Base-by-base conservation (phyloP, 1,139 yeast species). In the Pneumocystis carinii region DNA sequence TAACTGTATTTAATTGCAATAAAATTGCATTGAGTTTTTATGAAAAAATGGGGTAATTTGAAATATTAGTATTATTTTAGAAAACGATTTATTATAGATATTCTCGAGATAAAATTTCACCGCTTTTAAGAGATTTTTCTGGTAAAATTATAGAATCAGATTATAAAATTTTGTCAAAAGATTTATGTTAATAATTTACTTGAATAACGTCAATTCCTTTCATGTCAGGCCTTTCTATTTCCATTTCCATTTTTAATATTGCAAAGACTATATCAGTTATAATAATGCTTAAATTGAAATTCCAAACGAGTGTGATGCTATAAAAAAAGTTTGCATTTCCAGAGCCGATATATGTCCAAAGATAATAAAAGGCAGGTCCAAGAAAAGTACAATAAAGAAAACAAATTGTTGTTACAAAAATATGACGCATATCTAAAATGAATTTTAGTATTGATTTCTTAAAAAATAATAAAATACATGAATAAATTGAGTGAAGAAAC, bases 291-390 rank as follows among this genome's bases (percentile, higher is more conserved):
- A 90, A 80, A 2, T 90, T 88, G 17, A 84, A 76, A 0, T 89
- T 85, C 76, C 90, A 87, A 2, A 86, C 87, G 67, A 92, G 79
- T 29, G 94, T 89, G 69, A 92, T 87, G 62, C 97, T 96, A 76
- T 90, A 92, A 76, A 90, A 92, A 77, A 92, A 92, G 75, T 92
- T 92, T 66, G 97, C 85, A 75, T 92, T 92, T 35, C 97, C 99
- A 38, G 94, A 89, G 15, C 97, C 97, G 66, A 89, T 79, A 63
- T 86, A 87, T 68, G 92, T 88, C 99, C 99, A 92, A 67, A 94
- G 81, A 72, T 89, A 90, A 76, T 90, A 90, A 73, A 92, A 92
- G 12, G 90, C 85, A 0, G 97, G 97, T 1, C 95, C 84, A 61
- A 92, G 78, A 1, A 85, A 75, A 1, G 79, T 70, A 19, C 83